phyloP scores from a whole-genome alignment of 169 alveolate species.

The Plasmodium sp. region DNA sequence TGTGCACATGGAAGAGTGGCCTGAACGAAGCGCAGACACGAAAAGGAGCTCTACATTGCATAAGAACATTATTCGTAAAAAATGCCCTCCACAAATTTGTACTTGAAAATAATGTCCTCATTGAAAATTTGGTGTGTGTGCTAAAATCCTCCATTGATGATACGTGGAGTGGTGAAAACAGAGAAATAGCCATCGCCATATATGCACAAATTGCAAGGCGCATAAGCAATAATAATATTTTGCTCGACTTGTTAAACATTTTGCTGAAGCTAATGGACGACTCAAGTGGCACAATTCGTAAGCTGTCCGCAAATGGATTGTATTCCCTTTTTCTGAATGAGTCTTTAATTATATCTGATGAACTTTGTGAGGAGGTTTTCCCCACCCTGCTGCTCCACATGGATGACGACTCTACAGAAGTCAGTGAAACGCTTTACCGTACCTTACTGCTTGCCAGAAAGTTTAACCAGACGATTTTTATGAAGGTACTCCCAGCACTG shows the following conservation, averaged over 20 bases:
- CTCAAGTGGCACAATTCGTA: conserved; percentile 39
- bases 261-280: conserved; percentile 34
- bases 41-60: conserved; percentile 52
- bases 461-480: neutral
- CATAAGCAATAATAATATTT: conserved; percentile 22
- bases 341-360: conserved; percentile 4
- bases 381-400: conserved; percentile 43
- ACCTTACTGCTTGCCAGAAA: conserved; percentile 16
- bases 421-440: conserved; percentile 33
- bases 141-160: conserved; percentile 53
- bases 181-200: conserved; percentile 52
- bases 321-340: conserved; percentile 51
- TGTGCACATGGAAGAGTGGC: conserved; percentile 62
- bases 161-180: conserved; percentile 56
- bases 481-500: conserved; percentile 2
- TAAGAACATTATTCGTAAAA: conserved; percentile 25
- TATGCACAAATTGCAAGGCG: conserved; percentile 19
- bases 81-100: neutral
- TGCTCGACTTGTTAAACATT: conserved; percentile 35
- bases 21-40: conserved; percentile 53
- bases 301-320: conserved; percentile 18
- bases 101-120: conserved; percentile 19
- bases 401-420: conserved; percentile 31
- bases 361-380: conserved; percentile 17
- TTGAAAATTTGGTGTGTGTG: conserved; percentile 35